Percentiles rank a stretch among this genome's conserved stretches.
Evolutionary conservation across 1,284 basidiomycete species (phyloP).

Genomic region (Ceratobasidium sp.): DNA sequence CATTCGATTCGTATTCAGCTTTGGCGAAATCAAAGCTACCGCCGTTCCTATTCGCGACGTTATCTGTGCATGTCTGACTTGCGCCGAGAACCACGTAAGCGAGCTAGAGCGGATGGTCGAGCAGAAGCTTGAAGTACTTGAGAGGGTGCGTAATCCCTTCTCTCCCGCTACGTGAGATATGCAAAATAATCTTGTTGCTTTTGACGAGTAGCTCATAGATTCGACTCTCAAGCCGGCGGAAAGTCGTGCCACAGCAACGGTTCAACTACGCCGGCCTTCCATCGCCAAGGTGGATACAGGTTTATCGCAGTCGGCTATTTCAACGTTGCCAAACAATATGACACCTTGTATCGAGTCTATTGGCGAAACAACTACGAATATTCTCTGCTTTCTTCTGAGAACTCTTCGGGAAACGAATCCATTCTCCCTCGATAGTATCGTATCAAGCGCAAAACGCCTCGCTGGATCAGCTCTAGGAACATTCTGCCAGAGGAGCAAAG

Average conservation of each 20-base stretch:
- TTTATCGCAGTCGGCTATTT: neutral
- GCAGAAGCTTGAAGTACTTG: slow-evolving; percentile 7
- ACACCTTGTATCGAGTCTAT: slow-evolving; percentile 3
- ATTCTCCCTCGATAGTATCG: neutral
- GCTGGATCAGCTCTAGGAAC: neutral
- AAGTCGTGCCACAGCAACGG: no score
- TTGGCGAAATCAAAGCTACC: slow-evolving; percentile 9
- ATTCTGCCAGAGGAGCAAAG: neutral
- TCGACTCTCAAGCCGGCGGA: neutral
- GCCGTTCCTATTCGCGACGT: neutral
- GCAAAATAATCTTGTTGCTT: neutral
- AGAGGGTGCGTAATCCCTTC: neutral
- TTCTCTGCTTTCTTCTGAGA: neutral
- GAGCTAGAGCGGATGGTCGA: neutral
- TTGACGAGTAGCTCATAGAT: neutral
- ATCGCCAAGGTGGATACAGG: neutral
- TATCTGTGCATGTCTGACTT: neutral
- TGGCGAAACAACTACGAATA: neutral
- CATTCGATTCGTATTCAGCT: slow-evolving; percentile 4
- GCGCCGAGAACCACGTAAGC: slow-evolving; percentile 14
- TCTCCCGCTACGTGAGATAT: neutral
- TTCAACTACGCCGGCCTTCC: neutral
- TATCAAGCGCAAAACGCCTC: neutral
- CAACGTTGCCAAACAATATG: neutral
- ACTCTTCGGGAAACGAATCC: slow-evolving; percentile 7